A percentile compares a stretch with the other conserved stretches of the same genome.
Conservation (phyloP, 164 flowering plant genomes). For the Nelumbo lutea region DNA sequence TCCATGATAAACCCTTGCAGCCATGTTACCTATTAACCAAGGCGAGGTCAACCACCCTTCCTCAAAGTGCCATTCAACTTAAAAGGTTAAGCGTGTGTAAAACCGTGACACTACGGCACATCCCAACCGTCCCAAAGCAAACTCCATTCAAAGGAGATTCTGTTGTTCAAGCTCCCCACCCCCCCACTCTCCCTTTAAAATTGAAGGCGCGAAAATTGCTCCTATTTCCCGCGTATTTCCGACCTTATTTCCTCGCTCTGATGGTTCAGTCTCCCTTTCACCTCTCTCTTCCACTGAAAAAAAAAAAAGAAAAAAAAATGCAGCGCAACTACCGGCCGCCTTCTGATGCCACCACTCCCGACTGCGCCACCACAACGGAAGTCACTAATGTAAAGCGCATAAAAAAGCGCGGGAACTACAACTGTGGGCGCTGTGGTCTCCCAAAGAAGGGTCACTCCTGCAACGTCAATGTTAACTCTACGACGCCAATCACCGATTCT, state of each 20-base stretch:
- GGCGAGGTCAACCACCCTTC: too few relatives aligned
- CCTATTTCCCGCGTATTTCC: slow-evolving; percentile 41
- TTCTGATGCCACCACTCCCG: slow-evolving; percentile 22
- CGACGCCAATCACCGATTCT: slow-evolving; percentile 16
- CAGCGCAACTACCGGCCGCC: slow-evolving; percentile 25
- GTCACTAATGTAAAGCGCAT: slow-evolving; percentile 26
- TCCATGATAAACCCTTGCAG: too few relatives aligned
- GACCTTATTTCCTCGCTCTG: slow-evolving; percentile 6
- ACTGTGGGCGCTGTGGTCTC: slow-evolving; percentile 84
- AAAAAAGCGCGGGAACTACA: slow-evolving; percentile 84
- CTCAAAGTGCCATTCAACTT: too few relatives aligned
- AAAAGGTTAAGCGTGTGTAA: too few relatives aligned
- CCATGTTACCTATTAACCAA: too few relatives aligned
- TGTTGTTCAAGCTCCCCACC: too few relatives aligned
- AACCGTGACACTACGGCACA: too few relatives aligned
- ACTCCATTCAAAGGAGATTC: too few relatives aligned
- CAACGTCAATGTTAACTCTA: slow-evolving; percentile 10
- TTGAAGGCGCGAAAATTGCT: slow-evolving; percentile 39
- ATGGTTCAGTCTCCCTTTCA: slow-evolving; percentile 7
- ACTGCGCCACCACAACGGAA: background rate
- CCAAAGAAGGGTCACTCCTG: slow-evolving; percentile 91
- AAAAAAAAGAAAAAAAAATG: slow-evolving; percentile 7
- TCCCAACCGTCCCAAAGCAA: too few relatives aligned
- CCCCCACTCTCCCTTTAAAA: slow-evolving; percentile 9
- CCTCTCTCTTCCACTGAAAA: background rate